Evolutionary conservation across 2,329 filamentous ascomycete species (phyloP).

Genomic region (Cytospora mali): DNA sequence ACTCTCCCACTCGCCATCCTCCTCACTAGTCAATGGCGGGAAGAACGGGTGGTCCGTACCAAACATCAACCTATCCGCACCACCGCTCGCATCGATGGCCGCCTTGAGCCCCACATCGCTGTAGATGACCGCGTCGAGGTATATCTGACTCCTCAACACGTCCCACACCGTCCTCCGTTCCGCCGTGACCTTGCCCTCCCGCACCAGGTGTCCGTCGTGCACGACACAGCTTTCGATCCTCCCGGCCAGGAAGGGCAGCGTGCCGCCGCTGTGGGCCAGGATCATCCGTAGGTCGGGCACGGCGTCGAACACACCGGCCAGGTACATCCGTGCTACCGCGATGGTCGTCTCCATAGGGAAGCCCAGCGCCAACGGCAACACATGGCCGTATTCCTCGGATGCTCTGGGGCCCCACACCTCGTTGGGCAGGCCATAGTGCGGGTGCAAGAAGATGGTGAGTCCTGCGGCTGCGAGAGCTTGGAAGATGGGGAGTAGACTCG

Average conservation of each 20-base stretch:
- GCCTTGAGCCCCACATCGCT: slow-evolving; percentile 73
- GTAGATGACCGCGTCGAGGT: slow-evolving; percentile 86
- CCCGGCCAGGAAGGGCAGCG: slow-evolving; percentile 84
- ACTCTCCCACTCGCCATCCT: slow-evolving; percentile 69
- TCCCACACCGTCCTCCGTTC: slow-evolving; percentile 56
- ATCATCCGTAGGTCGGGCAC: slow-evolving; percentile 72
- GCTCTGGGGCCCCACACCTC: slow-evolving; percentile 77
- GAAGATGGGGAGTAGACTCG: slow-evolving; percentile 71
- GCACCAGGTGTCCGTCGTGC: slow-evolving; percentile 77
- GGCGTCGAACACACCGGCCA: slow-evolving; percentile 83
- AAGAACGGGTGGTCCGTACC: slow-evolving; percentile 86
- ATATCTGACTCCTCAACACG: slow-evolving; percentile 72
- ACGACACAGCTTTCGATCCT: slow-evolving; percentile 84
- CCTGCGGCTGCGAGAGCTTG: slow-evolving; percentile 64
- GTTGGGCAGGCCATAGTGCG: slow-evolving; percentile 85
- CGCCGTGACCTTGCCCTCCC: slow-evolving; percentile 57
- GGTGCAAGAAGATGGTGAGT: slow-evolving; percentile 80
- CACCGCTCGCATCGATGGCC: slow-evolving; percentile 66
- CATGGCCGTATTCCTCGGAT: slow-evolving; percentile 75
- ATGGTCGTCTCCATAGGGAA: slow-evolving; percentile 95
- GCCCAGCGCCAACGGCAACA: slow-evolving; percentile 80
- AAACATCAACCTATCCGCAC: slow-evolving; percentile 73
- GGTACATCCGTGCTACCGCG: slow-evolving; percentile 81
- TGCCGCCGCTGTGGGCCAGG: slow-evolving; percentile 86
- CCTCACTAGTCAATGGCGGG: slow-evolving; percentile 68